A percentile compares a stretch with the other conserved stretches of the same genome.
phyloP scores from a whole-genome alignment of 2,329 filamentous ascomycete species.

The Cercospora sp. region DNA sequence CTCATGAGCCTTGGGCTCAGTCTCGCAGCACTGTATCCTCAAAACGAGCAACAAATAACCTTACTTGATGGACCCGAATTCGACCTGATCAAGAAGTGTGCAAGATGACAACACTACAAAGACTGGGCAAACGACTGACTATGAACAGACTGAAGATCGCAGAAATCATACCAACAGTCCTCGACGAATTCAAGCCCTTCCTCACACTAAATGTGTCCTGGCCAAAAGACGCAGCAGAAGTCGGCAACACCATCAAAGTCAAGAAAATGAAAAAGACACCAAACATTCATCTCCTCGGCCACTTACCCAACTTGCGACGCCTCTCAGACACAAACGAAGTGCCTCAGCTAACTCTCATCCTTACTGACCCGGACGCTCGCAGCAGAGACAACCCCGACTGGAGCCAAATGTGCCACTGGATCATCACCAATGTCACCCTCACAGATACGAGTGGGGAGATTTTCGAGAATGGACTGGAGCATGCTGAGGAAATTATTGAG shows the following conservation, averaged over 20 bases:
- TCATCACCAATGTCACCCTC: conserved; percentile 43
- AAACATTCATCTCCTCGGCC: conserved; percentile 36
- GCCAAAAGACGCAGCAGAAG: conserved; percentile 45
- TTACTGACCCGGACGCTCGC: conserved; percentile 59
- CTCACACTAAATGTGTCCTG: conserved; percentile 54
- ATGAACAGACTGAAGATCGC: conserved; percentile 33
- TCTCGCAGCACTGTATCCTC: neutral
- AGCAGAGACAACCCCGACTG: conserved; percentile 55
- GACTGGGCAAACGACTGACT: neutral
- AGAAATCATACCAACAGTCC: conserved; percentile 47
- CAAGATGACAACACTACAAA: conserved; percentile 4
- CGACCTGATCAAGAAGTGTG: conserved; percentile 28
- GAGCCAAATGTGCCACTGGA: conserved; percentile 62
- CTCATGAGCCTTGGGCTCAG: neutral
- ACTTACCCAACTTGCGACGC: conserved; percentile 15
- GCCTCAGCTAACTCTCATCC: conserved; percentile 49
- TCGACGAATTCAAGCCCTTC: conserved; percentile 60
- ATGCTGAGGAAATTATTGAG: conserved; percentile 45
- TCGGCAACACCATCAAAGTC: conserved; percentile 58
- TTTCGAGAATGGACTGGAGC: neutral
- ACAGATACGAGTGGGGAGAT: conserved; percentile 14
- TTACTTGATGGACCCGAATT: conserved; percentile 12
- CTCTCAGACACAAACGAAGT: conserved; percentile 4
- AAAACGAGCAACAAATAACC: conserved; percentile 10
- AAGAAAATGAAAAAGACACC: conserved; percentile 47